Evolutionary conservation across 1,139 yeast species (phyloP).

Genomic region (Kurtzmaniella quercitrusa): DNA sequence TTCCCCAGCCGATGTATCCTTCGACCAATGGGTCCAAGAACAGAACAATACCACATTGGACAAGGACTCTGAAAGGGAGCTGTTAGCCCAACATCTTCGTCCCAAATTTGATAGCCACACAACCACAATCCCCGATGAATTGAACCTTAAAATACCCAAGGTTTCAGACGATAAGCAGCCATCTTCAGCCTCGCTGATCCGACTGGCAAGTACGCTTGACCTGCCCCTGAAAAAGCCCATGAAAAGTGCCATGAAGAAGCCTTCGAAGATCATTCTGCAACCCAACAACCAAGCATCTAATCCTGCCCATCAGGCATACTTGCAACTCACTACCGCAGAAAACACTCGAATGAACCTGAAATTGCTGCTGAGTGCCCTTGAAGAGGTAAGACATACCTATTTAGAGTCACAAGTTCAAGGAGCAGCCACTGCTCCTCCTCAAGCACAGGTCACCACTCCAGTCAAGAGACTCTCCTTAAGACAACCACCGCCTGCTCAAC

Average conservation of each 20-base stretch:
- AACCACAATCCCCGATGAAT: conserved; percentile 11
- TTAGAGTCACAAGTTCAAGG: conserved; percentile 8
- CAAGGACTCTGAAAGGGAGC: conserved; percentile 17
- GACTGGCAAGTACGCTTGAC: conserved; percentile 19
- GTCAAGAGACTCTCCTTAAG: conserved; percentile 1
- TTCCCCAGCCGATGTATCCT: conserved; percentile 4
- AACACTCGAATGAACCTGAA: conserved; percentile 70
- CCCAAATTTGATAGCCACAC: conserved; percentile 33
- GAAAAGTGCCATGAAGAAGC: conserved; percentile 63
- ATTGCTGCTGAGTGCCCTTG: conserved; percentile 38
- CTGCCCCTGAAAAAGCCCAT: conserved; percentile 34
- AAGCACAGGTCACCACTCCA: neutral
- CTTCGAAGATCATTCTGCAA: conserved; percentile 23
- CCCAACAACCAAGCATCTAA: conserved; percentile 15
- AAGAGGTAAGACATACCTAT: conserved; percentile 13
- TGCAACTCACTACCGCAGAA: conserved; percentile 71
- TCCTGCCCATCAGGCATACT: conserved; percentile 59
- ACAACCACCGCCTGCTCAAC: neutral
- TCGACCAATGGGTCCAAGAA: conserved; percentile 13
- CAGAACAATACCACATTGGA: conserved; percentile 2
- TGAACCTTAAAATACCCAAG: conserved; percentile 3
- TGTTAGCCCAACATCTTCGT: conserved; percentile 23
- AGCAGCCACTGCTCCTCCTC: conserved; percentile 6
- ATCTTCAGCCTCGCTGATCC: conserved; percentile 29
- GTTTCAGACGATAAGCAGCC: conserved; percentile 12